Conservation (phyloP, 2,329 filamentous ascomycete genomes). For the Juglanconis juglandina region DNA sequence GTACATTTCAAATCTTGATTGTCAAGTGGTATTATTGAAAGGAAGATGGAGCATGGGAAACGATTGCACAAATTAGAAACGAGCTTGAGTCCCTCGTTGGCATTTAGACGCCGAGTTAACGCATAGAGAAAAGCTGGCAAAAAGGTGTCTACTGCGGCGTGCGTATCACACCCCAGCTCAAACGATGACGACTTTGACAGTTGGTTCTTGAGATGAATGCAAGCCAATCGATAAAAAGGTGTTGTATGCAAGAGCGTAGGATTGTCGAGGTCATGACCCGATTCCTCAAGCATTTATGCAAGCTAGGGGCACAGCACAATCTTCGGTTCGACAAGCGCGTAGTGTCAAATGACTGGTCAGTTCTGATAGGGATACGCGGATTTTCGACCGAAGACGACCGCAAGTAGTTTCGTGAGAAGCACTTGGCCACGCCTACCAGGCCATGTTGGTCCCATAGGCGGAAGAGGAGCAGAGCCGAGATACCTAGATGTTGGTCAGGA, state of each 20-base stretch:
- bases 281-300: background rate
- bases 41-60: background rate
- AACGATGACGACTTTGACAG: background rate
- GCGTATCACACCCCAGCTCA: background rate
- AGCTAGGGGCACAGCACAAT: background rate
- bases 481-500: too few species aligned
- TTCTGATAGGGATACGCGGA: background rate
- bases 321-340: background rate
- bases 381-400: background rate
- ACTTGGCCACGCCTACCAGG: too few species aligned
- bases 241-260: background rate
- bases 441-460: too few species aligned
- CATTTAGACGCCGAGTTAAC: slow-evolving; percentile 2
- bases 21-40: background rate
- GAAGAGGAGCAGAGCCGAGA: too few species aligned
- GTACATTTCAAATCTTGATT: background rate
- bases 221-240: slow-evolving; percentile 4
- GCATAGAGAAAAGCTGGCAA: too few species aligned
- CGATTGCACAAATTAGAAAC: background rate
- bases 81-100: background rate
- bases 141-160: background rate
- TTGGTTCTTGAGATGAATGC: slow-evolving; percentile 4
- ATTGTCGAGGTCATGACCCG: background rate
- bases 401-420: background rate
- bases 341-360: too few species aligned